Conservation (phyloP, 805 yeast genomes). For the Wickerhamiella cacticola region DNA sequence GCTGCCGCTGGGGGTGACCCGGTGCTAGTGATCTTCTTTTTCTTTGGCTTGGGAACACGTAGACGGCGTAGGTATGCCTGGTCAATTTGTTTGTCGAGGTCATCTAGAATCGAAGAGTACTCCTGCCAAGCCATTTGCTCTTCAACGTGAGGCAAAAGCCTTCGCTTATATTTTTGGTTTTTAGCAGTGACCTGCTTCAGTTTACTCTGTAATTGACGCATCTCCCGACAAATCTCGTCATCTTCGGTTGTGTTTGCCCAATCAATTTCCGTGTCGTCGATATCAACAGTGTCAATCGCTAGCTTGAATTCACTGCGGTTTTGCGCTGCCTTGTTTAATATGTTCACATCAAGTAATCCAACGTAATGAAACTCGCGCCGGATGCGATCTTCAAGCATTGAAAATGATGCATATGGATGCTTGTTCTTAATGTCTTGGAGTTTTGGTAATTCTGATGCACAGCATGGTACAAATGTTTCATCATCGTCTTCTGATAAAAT, state of each 20-base stretch:
- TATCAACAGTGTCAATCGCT: slow-evolving; percentile 21
- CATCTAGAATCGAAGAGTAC: slow-evolving; percentile 78
- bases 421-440: slow-evolving; percentile 16
- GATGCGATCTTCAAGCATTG: slow-evolving; percentile 72
- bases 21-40: slow-evolving; percentile 22
- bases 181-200: slow-evolving; percentile 46
- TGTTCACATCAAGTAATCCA: slow-evolving; percentile 50
- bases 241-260: slow-evolving; percentile 81
- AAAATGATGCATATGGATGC: slow-evolving; percentile 44
- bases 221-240: slow-evolving; percentile 82
- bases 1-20: slow-evolving; percentile 4
- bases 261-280: slow-evolving; percentile 34
- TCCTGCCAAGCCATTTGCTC: slow-evolving; percentile 94
- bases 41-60: slow-evolving; percentile 57
- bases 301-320: slow-evolving; percentile 22
- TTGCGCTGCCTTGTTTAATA: slow-evolving; percentile 27
- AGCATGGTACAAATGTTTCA: slow-evolving; percentile 22
- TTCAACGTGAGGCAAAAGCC: slow-evolving; percentile 59
- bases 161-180: slow-evolving; percentile 56
- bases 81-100: slow-evolving; percentile 91
- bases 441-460: slow-evolving; percentile 8
- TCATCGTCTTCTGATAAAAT: slow-evolving; percentile 35
- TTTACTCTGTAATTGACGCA: slow-evolving; percentile 59
- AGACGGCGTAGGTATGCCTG: slow-evolving; percentile 79
- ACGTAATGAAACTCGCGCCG: slow-evolving; percentile 79